These are phyloP conservation scores for Isoetes taiwanensis DNA, from an alignment of 75 land plant species.

Conservation along the genomic window DNA sequence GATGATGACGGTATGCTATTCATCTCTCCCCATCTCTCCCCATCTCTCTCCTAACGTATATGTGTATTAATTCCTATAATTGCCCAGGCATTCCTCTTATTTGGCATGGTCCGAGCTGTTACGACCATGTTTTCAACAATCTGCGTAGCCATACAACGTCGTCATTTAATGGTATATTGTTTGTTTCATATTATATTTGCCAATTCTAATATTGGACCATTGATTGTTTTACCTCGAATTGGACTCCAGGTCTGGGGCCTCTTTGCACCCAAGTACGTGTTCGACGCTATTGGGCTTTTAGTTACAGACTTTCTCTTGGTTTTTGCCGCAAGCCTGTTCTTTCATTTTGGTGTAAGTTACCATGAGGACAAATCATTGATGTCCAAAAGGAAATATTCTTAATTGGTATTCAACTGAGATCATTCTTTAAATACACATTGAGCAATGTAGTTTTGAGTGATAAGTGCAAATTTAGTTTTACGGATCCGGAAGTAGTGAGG, in stretches of 20 bases:
- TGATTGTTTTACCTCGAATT: neutral
- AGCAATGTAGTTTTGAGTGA: no score
- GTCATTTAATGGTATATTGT: constrained; percentile 80
- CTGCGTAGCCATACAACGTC: constrained; percentile 81
- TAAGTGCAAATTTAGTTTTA: no score
- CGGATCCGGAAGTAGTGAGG: no score
- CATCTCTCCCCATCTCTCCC: constrained; percentile 14
- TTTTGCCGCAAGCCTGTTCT: constrained; percentile 30
- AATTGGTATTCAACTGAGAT: no score
- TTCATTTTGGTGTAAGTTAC: no score
- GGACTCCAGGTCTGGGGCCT: constrained; percentile 89
- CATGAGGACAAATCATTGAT: no score
- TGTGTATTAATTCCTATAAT: neutral
- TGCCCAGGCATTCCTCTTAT: constrained; percentile 57
- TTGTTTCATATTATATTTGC: constrained; percentile 7
- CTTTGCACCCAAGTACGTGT: constrained; percentile 94
- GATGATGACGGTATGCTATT: neutral
- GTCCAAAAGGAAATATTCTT: no score
- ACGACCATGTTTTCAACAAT: constrained; percentile 47
- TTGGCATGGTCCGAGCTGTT: constrained; percentile 43
- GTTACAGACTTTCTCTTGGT: constrained; percentile 48
- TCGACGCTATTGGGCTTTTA: constrained; percentile 70
- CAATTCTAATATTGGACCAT: neutral
- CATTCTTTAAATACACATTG: no score
- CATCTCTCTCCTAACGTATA: constrained; percentile 11